These are phyloP conservation scores for Phyllosticta citribraziliensis DNA, from an alignment of 2,329 filamentous ascomycete genomes.

Conservation along the genomic window DNA sequence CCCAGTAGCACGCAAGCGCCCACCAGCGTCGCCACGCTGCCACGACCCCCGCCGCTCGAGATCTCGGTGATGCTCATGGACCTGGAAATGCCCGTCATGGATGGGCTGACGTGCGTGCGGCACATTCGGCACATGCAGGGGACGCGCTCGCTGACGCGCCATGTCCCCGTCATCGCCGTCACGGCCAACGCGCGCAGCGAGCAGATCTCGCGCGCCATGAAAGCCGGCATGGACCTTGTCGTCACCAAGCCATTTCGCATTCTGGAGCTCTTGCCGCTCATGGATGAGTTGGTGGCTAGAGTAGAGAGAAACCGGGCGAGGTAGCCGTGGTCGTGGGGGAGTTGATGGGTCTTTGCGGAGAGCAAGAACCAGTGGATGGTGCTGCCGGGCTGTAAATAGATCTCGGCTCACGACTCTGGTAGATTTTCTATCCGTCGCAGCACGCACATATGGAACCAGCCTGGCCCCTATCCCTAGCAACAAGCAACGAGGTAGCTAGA, in stretches of 20 bases:
- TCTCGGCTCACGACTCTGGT: too few species aligned
- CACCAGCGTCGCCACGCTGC: background rate
- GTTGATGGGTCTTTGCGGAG: too few species aligned
- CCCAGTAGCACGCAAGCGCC: background rate
- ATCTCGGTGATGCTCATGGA: conserved; percentile 27
- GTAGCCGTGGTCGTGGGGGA: too few species aligned
- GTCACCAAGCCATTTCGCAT: conserved; percentile 27
- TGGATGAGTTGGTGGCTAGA: conserved; percentile 12
- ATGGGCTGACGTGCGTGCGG: conserved; percentile 24
- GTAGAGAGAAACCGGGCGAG: too few species aligned
- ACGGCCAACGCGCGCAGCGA: conserved; percentile 27
- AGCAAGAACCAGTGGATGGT: too few species aligned
- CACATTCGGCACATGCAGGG: conserved; percentile 25
- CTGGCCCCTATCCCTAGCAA: too few species aligned
- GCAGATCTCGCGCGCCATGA: conserved; percentile 22
- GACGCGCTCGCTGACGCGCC: conserved; percentile 15
- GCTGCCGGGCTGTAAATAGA: too few species aligned
- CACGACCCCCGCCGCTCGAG: conserved; percentile 7
- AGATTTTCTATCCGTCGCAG: too few species aligned
- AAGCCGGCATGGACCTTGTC: conserved; percentile 27
- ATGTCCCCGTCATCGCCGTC: conserved; percentile 27
- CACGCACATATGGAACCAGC: too few species aligned
- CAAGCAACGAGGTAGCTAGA: too few species aligned
- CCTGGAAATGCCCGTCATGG: conserved; percentile 31
- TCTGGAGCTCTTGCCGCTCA: conserved; percentile 22